A percentile compares a stretch with the other conserved stretches of the same genome.
phyloP scores from a whole-genome alignment of 306 rosid genomes.

The Amphicarpaea edgeworthii region DNA sequence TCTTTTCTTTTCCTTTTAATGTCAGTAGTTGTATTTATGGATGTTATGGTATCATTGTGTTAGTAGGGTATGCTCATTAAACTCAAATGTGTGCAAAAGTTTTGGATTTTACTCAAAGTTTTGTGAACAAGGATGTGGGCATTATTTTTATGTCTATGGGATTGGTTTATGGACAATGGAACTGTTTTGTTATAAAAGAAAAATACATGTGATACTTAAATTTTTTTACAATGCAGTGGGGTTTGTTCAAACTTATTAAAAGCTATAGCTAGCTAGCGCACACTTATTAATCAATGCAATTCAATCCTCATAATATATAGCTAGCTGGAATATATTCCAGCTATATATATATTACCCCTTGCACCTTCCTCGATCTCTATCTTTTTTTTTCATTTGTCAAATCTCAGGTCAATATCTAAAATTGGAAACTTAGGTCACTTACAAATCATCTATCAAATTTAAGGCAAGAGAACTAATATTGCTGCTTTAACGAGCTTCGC shows the following conservation, averaged over 20 bases:
- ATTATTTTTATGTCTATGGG: neutral
- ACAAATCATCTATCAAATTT: conserved; percentile 41
- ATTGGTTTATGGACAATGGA: neutral
- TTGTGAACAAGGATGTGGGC: conserved; percentile 31
- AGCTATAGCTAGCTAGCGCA: neutral
- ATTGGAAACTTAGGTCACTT: conserved; percentile 42
- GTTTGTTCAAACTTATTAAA: conserved; percentile 11
- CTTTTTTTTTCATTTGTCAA: neutral
- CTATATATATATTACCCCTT: too few relatives aligned
- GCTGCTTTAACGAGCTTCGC: too few relatives aligned
- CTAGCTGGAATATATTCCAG: conserved; percentile 9
- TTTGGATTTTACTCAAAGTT: conserved; percentile 31
- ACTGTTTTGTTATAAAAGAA: too few relatives aligned
- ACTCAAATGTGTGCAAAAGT: conserved; percentile 18
- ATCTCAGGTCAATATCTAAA: conserved; percentile 23
- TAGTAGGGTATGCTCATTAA: too few relatives aligned
- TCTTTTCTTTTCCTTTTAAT: too few relatives aligned
- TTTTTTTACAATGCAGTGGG: conserved; percentile 25
- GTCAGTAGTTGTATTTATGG: too few relatives aligned
- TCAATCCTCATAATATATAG: neutral
- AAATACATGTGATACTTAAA: too few relatives aligned
- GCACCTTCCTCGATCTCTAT: too few relatives aligned
- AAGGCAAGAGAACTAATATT: too few relatives aligned
- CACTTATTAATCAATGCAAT: neutral
- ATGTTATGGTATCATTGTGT: too few relatives aligned